Conservation (phyloP, 768 basidiomycete genomes). For the Tremella yokohamensis region DNA sequence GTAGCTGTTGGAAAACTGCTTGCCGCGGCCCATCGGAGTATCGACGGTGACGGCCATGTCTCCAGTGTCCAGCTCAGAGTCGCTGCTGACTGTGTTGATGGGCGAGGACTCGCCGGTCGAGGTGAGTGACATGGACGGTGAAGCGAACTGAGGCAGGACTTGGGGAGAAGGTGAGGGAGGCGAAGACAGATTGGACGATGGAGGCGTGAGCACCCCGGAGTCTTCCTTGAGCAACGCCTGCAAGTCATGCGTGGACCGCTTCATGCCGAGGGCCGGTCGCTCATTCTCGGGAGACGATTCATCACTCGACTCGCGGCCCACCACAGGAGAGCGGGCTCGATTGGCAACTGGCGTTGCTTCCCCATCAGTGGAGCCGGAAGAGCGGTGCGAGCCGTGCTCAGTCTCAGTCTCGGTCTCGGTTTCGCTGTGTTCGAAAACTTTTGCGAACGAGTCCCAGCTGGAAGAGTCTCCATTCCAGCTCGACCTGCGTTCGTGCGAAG, state of each 20-base stretch:
- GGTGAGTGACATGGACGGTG: slow-evolving; percentile 18
- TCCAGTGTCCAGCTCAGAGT: slow-evolving; percentile 26
- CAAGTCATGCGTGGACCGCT: slow-evolving; percentile 38
- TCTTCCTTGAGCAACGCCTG: slow-evolving; percentile 30
- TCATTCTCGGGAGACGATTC: slow-evolving; percentile 18
- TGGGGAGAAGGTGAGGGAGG: slow-evolving; percentile 37
- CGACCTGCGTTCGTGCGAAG: slow-evolving; percentile 34
- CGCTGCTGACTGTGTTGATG: slow-evolving; percentile 23
- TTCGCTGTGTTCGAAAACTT: slow-evolving; percentile 17
- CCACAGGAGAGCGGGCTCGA: slow-evolving; percentile 26
- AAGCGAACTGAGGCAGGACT: slow-evolving; percentile 32
- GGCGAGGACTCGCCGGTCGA: slow-evolving; percentile 44
- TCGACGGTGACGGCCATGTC: not conserved
- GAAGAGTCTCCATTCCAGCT: slow-evolving; percentile 45
- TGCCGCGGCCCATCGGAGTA: slow-evolving; percentile 10
- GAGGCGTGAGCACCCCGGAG: slow-evolving; percentile 39
- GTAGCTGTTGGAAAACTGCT: slow-evolving; percentile 32
- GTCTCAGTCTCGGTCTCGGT: not conserved
- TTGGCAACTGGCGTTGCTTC: slow-evolving; percentile 37
- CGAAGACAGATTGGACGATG: slow-evolving; percentile 41
- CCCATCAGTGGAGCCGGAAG: slow-evolving; percentile 23
- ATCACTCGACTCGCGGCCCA: not conserved
- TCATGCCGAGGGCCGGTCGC: slow-evolving; percentile 19
- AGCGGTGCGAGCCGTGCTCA: not conserved
- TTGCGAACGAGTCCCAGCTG: slow-evolving; percentile 36